These are phyloP conservation scores for Coriaria nepalensis DNA, from an alignment of 306 rosid species.

Conservation along the genomic window DNA sequence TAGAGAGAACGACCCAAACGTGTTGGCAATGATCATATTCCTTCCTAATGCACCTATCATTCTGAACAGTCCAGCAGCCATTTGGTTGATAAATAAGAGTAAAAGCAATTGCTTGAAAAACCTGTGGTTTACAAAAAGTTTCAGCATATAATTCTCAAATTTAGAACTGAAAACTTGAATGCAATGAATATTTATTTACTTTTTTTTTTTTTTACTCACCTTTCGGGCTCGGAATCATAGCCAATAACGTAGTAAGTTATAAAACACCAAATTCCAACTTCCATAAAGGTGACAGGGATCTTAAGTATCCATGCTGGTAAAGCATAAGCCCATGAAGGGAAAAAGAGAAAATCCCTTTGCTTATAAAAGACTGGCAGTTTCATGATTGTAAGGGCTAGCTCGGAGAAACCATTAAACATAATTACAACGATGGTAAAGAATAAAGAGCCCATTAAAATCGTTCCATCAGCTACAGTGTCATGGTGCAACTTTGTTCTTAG, in stretches of 20 bases:
- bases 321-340: slow-evolving; percentile 39
- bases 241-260: slow-evolving; percentile 31
- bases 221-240: slow-evolving; percentile 24
- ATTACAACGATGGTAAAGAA: slow-evolving; percentile 53
- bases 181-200: no score
- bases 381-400: slow-evolving; percentile 48
- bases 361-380: slow-evolving; percentile 32
- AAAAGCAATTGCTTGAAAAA: slow-evolving; percentile 27
- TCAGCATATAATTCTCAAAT: not conserved
- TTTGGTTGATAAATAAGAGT: slow-evolving; percentile 14
- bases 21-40: no score
- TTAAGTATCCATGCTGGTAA: slow-evolving; percentile 25
- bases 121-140: slow-evolving; percentile 3
- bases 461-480: slow-evolving; percentile 19
- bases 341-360: slow-evolving; percentile 23
- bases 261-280: slow-evolving; percentile 23
- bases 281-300: slow-evolving; percentile 25
- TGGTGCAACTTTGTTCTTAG: no score
- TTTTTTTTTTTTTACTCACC: slow-evolving; percentile 15
- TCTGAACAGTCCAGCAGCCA: slow-evolving; percentile 13
- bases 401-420: slow-evolving; percentile 70
- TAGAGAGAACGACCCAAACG: no score
- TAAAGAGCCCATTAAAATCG: slow-evolving; percentile 46
- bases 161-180: not conserved
- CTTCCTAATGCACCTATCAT: no score